Conservation (phyloP, 495 filamentous ascomycete species). For the Penicillium antarcticum region DNA sequence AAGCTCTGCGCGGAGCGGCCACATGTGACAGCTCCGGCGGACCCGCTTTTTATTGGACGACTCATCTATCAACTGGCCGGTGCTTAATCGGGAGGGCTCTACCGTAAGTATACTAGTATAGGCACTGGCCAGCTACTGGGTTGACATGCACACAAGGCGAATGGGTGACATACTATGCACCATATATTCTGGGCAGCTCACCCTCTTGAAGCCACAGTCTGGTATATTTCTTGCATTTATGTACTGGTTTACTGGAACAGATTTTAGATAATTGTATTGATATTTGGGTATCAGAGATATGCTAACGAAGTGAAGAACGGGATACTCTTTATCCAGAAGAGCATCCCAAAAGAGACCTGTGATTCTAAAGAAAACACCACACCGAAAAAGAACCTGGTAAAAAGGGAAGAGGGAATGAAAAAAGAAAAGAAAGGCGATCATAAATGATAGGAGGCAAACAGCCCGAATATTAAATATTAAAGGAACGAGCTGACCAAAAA, state of each 20-base stretch:
- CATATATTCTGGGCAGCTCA: too few species aligned
- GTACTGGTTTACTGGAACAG: too few species aligned
- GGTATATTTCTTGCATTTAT: too few species aligned
- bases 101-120: constrained; percentile 6
- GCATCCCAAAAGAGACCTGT: neutral
- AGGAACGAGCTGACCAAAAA: neutral
- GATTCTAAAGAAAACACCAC: neutral
- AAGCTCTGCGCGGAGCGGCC: neutral
- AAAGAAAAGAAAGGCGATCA: neutral
- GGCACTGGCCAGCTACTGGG: too few species aligned
- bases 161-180: too few species aligned
- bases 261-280: neutral
- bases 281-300: constrained; percentile 14
- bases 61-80: too few species aligned
- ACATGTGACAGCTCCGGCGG: neutral
- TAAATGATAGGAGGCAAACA: neutral
- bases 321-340: neutral
- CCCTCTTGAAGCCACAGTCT: too few species aligned
- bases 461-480: constrained; percentile 11
- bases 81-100: too few species aligned
- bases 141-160: neutral
- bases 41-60: too few species aligned
- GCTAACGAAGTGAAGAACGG: neutral
- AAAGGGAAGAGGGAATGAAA: neutral
- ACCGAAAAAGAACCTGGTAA: too few species aligned